Percentiles rank a stretch among this genome's conserved stretches.
phyloP scores from a whole-genome alignment of 805 yeast genomes.

The Cyberlindnera subsufficiens region DNA sequence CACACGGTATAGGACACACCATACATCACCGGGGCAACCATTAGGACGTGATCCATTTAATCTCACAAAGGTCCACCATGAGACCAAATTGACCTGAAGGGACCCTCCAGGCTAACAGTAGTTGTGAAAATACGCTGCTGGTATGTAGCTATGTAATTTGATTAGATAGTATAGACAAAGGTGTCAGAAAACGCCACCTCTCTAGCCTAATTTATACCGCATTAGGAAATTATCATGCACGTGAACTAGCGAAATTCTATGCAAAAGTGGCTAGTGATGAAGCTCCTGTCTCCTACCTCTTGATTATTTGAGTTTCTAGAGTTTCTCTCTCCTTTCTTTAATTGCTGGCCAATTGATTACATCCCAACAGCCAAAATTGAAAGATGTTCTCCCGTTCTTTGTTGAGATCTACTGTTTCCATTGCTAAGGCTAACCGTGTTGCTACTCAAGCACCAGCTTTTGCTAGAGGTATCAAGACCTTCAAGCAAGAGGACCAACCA shows the following conservation, averaged over 20 bases:
- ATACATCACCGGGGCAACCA: neutral
- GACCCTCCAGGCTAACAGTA: too few relatives aligned
- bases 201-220: too few relatives aligned
- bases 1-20: neutral
- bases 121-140: too few relatives aligned
- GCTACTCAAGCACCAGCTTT: slow-evolving; percentile 18
- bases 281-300: neutral
- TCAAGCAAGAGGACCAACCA: slow-evolving; percentile 50
- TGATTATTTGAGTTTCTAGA: neutral
- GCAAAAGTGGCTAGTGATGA: slow-evolving; percentile 6
- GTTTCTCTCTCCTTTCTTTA: neutral
- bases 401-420: slow-evolving; percentile 22
- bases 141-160: neutral
- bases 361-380: neutral
- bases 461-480: slow-evolving; percentile 35
- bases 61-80: too few relatives aligned
- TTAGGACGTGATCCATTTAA: neutral
- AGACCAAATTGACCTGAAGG: too few relatives aligned
- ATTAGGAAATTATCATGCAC: slow-evolving; percentile 6
- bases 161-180: too few relatives aligned
- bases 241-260: slow-evolving; percentile 11
- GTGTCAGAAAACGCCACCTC: too few relatives aligned
- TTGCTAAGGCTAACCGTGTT: slow-evolving; percentile 13
- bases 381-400: slow-evolving; percentile 25
- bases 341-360: neutral